phyloP scores from a whole-genome alignment of 2,329 filamentous ascomycete genomes.

The Fusarium continuum region DNA sequence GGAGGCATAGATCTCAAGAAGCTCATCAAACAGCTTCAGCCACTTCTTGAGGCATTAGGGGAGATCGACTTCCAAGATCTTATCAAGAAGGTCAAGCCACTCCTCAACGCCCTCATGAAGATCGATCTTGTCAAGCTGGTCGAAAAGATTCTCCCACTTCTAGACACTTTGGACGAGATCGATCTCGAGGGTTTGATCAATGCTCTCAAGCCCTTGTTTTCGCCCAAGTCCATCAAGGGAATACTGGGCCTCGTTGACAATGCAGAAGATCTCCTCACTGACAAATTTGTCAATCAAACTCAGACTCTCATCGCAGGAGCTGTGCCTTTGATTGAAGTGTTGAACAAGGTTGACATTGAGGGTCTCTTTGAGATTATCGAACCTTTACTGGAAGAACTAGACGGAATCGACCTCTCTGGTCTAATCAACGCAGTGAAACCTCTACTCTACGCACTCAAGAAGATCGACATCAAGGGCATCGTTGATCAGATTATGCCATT shows the following conservation, averaged over 20 bases:
- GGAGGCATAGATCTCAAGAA: constrained; percentile 48
- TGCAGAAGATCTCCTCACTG: constrained; percentile 51
- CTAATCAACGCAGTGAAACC: constrained; percentile 50
- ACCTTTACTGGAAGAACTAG: constrained; percentile 49
- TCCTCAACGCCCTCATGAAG: constrained; percentile 44
- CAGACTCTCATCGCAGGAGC: constrained; percentile 51
- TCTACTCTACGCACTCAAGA: constrained; percentile 49
- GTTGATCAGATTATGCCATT: constrained; percentile 52
- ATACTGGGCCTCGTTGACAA: constrained; percentile 50
- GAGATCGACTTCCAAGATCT: constrained; percentile 48
- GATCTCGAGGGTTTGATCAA: constrained; percentile 49
- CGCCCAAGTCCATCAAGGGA: constrained; percentile 47
- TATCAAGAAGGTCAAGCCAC: constrained; percentile 43
- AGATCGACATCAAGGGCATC: constrained; percentile 51
- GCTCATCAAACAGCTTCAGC: constrained; percentile 45
- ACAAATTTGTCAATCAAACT: constrained; percentile 53
- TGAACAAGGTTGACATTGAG: constrained; percentile 51
- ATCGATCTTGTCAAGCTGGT: constrained; percentile 46
- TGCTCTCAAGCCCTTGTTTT: constrained; percentile 48
- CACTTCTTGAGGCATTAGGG: constrained; percentile 46
- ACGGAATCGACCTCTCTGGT: constrained; percentile 48
- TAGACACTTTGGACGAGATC: constrained; percentile 46
- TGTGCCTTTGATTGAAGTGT: constrained; percentile 48
- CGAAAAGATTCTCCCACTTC: constrained; percentile 45
- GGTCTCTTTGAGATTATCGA: constrained; percentile 49